phyloP scores from a whole-genome alignment of 148 eudicot genomes.

The Talinum fruticosum region DNA sequence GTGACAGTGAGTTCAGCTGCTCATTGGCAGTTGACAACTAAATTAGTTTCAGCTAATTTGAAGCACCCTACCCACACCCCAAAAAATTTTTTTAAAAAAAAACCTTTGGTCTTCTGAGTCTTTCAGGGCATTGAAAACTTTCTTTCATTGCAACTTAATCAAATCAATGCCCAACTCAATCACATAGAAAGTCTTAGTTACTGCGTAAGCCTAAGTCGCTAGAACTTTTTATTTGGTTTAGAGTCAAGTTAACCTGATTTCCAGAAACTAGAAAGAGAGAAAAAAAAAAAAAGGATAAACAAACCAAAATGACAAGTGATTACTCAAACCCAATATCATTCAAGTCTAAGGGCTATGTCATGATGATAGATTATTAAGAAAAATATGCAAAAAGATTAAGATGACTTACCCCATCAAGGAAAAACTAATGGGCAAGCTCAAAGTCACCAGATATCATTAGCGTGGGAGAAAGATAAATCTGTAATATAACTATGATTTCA shows the following conservation, averaged over 20 bases:
- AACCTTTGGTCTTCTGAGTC: no score
- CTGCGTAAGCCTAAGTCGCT: no score
- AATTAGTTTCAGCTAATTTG: neutral
- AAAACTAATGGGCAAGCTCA: constrained; percentile 3
- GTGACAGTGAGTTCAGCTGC: neutral
- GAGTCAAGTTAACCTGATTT: neutral
- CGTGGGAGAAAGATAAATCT: neutral
- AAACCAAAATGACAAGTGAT: neutral
- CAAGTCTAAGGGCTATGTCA: neutral
- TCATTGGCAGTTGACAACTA: neutral
- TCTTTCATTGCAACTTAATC: no score
- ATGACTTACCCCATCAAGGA: constrained; percentile 14
- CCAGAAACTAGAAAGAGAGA: neutral
- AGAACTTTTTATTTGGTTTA: neutral
- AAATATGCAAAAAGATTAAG: constrained; percentile 1
- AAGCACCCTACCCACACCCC: no score
- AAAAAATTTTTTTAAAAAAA: no score
- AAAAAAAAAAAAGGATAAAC: neutral
- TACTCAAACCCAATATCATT: neutral
- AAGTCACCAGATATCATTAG: constrained; percentile 6
- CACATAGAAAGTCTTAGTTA: no score
- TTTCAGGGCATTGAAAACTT: no score
- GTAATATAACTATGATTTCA: constrained; percentile 36
- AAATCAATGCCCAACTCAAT: no score
- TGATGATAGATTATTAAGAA: neutral